These are phyloP conservation scores for Lupinus albus DNA, from an alignment of 306 rosid genomes.

Conservation along the genomic window DNA sequence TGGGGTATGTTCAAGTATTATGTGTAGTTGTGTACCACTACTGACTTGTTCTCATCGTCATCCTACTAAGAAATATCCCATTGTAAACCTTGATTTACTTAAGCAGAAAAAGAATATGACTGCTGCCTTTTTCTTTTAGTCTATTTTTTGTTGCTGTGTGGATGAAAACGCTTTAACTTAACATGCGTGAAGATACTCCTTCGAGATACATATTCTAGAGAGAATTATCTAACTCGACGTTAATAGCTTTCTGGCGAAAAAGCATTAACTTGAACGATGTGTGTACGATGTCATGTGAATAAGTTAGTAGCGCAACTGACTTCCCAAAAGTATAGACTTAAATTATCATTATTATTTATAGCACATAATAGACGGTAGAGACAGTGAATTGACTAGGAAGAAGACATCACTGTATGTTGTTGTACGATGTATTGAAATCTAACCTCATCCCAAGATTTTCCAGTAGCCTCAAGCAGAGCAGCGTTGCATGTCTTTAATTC, in stretches of 20 bases:
- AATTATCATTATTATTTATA: constrained; percentile 19
- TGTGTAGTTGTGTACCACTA: constrained; percentile 2
- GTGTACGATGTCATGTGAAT: not conserved
- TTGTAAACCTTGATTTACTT: not conserved
- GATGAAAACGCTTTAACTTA: not conserved
- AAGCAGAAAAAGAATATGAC: not conserved
- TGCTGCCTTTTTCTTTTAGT: not conserved
- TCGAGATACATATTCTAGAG: constrained; percentile 6
- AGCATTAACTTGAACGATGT: constrained; percentile 17
- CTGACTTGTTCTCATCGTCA: constrained; percentile 5
- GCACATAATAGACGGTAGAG: constrained; percentile 10
- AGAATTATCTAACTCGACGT: not conserved
- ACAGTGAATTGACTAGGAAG: constrained; percentile 24
- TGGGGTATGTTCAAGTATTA: not conserved
- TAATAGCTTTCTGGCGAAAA: not conserved
- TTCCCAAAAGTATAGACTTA: not conserved
- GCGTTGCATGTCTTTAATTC: constrained; percentile 91
- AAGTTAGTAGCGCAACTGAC: constrained; percentile 13
- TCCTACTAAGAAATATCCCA: constrained; percentile 16
- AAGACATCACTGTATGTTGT: constrained; percentile 1
- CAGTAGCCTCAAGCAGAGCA: constrained; percentile 86
- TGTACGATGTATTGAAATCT: constrained; percentile 36
- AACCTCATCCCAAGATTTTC: constrained; percentile 96
- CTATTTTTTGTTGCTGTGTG: not conserved
- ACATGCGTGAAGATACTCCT: constrained; percentile 26